These are phyloP conservation scores for Juglanconis sp. DNA, from an alignment of 2,329 filamentous ascomycete species.

Conservation along the genomic window DNA sequence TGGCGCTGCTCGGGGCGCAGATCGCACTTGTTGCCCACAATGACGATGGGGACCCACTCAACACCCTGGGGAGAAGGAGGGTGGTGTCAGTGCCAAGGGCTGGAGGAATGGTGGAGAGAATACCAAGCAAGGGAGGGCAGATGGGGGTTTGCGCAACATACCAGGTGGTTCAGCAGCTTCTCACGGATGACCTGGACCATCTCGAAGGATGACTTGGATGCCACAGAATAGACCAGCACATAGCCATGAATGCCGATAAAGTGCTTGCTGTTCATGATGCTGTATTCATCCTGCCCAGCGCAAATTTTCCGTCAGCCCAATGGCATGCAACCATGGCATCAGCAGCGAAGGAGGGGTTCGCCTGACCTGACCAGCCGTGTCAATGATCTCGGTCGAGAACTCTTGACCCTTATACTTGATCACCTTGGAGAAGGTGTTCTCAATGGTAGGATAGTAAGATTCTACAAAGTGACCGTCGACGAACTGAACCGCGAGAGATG, in stretches of 20 bases:
- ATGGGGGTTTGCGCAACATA: constrained; percentile 34
- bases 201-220: constrained; percentile 89
- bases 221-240: constrained; percentile 97
- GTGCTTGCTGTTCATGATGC: constrained; percentile 95
- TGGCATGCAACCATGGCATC: neutral
- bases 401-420: constrained; percentile 93
- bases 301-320: constrained; percentile 1
- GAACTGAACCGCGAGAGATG: constrained; percentile 92
- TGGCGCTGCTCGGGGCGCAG: constrained; percentile 89
- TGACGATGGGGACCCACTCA: constrained; percentile 86
- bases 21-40: constrained; percentile 97
- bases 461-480: constrained; percentile 98
- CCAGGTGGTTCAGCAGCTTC: constrained; percentile 94
- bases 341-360: neutral
- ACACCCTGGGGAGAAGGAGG: constrained; percentile 61
- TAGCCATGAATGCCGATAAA: constrained; percentile 99
- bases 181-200: constrained; percentile 96
- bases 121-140: neutral
- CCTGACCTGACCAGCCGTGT: constrained; percentile 86
- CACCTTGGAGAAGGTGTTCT: constrained; percentile 96
- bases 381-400: constrained; percentile 93
- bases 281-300: constrained; percentile 80
- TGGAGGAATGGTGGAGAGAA: neutral
- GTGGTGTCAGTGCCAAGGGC: neutral
- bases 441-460: constrained; percentile 98